Evolutionary conservation across 805 yeast genomes (phyloP), one percentile per base, ranked within the genome.

Genomic region (Candida succiphila): DNA sequence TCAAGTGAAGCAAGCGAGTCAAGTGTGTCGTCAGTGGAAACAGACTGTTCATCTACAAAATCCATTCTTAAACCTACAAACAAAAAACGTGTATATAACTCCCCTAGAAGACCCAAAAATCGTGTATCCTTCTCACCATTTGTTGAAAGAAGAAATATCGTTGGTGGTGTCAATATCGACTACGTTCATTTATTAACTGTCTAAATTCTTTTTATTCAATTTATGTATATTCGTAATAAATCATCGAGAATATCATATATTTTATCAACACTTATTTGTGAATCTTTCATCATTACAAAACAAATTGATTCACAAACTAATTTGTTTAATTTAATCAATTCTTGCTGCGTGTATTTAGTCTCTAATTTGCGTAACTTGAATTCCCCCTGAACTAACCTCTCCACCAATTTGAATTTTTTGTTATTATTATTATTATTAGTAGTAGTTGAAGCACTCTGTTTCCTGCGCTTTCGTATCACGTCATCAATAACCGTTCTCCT

Each of bases 131-230:
- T 69, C 42, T 59, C 57, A 37, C 53, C 50, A 42, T 57, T 61
- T 23, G 58, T 68, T 32, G 63, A 59, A 34, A 58, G 67, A 7
- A 54, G 75, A 36, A 72, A 67, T 42, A 60, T 63, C 26, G 53
- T 66, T 35, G 67, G 63, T 37, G 69, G 65, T 16, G 55, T 56
- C 20, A 51, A 60, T 19, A 55, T 60, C 38, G 73, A 68, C 44
- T n/a, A n/a, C 65, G 63, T 43, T 39, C 41, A 14, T 38, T 21
- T 22, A 7, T 31, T 17, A 32, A 37, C 16, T 20, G 12, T 7
- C 6, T 24, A 5, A 6, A 7, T 24, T 24, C 12, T 24, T 24
- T 24, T 7, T 24, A 24, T 24, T 24, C 12, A 7, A 13, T 24
- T 24, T 6, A n/a, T 24, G 7, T 7, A 13, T 12, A 13, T 24